Conservation (phyloP, 164 flowering plant genomes). For the Tetracentron sinense region DNA sequence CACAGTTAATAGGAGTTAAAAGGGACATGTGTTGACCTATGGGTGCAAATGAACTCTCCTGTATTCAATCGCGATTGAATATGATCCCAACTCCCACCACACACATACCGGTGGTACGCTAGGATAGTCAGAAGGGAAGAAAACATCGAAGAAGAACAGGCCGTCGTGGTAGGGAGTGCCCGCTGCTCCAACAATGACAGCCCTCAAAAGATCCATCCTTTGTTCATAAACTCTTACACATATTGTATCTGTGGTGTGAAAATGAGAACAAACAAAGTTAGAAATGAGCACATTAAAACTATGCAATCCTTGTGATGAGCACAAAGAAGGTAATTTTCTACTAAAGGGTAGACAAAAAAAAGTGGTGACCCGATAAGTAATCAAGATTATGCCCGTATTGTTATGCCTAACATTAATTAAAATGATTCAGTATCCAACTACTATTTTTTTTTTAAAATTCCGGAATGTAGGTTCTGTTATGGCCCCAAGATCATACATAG, state of each 20-base stretch:
- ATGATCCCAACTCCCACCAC: background rate
- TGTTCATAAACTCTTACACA: constrained; percentile 30
- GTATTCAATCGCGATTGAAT: too few relatives aligned
- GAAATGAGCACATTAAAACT: background rate
- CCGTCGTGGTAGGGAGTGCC: constrained; percentile 39
- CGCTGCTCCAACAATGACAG: constrained; percentile 29
- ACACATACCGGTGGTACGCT: constrained; percentile 46
- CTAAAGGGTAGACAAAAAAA: too few relatives aligned
- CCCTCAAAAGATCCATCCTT: constrained; percentile 35
- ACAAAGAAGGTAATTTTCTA: too few relatives aligned
- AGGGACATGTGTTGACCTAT: too few relatives aligned
- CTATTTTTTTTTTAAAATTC: too few relatives aligned
- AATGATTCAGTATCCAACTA: background rate
- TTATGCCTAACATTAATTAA: background rate
- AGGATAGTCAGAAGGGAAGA: constrained; percentile 26
- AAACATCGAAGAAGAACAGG: constrained; percentile 30
- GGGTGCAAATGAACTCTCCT: too few relatives aligned
- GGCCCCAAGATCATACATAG: background rate
- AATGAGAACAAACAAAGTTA: background rate
- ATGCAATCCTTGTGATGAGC: background rate
- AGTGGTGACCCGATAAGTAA: background rate
- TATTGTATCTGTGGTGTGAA: constrained; percentile 21
- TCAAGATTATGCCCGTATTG: background rate
- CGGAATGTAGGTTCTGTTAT: too few relatives aligned
- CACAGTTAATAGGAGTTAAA: too few relatives aligned